Percentiles rank a stretch among this genome's conserved stretches.
These are phyloP conservation scores for Cardamine chenopodiifolia DNA, from an alignment of 345 rosid species.

Conservation along the genomic window DNA sequence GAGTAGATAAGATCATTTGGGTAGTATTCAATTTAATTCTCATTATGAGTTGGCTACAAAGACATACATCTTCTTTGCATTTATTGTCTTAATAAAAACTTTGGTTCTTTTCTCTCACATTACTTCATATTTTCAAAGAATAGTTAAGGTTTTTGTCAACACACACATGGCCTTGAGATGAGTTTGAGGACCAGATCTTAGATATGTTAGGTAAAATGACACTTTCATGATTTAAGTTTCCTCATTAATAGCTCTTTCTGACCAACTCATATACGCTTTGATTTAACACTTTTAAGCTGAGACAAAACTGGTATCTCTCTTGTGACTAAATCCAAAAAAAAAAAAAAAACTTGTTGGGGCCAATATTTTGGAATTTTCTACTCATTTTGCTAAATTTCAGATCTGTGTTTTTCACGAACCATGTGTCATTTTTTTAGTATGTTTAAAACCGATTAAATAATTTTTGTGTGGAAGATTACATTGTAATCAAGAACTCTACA, in stretches of 20 bases:
- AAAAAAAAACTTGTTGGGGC: conserved; percentile 22
- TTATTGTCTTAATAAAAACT: conserved; percentile 17
- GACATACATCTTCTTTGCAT: conserved; percentile 34
- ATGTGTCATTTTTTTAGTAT: conserved; percentile 1
- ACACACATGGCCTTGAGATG: conserved; percentile 33
- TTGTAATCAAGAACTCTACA: conserved; percentile 25
- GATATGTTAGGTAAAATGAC: conserved; percentile 39
- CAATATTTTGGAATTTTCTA: conserved; percentile 18
- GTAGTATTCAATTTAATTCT: not conserved
- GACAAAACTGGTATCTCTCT: conserved; percentile 25
- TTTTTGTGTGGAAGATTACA: too few relatives aligned
- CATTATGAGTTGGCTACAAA: conserved; percentile 33
- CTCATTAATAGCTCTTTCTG: conserved; percentile 32
- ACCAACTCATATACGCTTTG: not conserved
- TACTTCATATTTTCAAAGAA: conserved; percentile 28
- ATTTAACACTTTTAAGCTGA: conserved; percentile 15
- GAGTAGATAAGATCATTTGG: conserved; percentile 16
- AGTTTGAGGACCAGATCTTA: conserved; percentile 23
- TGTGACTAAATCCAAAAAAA: conserved; percentile 2
- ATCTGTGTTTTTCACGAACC: conserved; percentile 25
- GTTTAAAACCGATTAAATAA: not conserved
- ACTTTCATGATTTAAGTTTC: conserved; percentile 34
- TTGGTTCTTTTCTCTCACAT: conserved; percentile 29
- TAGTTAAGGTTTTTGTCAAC: conserved; percentile 36
- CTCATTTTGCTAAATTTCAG: conserved; percentile 22